Evolutionary conservation across 2,329 filamentous ascomycete species (phyloP).

Genomic region (Fonsecaea erecta): DNA sequence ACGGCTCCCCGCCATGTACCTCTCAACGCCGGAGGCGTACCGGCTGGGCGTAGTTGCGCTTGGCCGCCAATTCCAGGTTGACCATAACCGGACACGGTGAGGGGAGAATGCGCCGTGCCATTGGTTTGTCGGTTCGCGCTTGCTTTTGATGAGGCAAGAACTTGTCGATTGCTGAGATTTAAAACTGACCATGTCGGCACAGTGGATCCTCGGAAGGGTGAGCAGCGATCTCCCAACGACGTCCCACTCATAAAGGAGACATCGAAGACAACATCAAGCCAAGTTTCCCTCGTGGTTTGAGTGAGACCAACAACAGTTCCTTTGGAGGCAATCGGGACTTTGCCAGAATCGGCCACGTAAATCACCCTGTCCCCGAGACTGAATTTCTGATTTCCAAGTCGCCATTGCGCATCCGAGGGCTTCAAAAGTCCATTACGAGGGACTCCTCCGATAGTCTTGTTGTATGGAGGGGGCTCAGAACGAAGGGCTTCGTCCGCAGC

Average conservation of each 20-base stretch:
- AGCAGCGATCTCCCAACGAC: slow-evolving; percentile 84
- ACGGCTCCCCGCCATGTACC: slow-evolving; percentile 65
- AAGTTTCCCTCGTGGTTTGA: slow-evolving; percentile 76
- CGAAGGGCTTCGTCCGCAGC: slow-evolving; percentile 69
- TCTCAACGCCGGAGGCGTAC: slow-evolving; percentile 61
- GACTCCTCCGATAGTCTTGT: slow-evolving; percentile 76
- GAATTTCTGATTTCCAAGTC: slow-evolving; percentile 83
- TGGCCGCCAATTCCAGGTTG: slow-evolving; percentile 62
- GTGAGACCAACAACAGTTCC: slow-evolving; percentile 96
- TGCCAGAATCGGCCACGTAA: slow-evolving; percentile 89
- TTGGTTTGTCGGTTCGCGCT: slow-evolving; percentile 45
- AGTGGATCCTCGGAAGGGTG: slow-evolving; percentile 90
- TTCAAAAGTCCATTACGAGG: slow-evolving; percentile 87
- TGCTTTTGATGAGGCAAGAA: slow-evolving; percentile 63
- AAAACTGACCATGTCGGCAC: slow-evolving; percentile 86
- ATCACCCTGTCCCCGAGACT: slow-evolving; percentile 86
- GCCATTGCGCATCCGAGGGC: slow-evolving; percentile 93
- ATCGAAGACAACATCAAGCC: slow-evolving; percentile 93
- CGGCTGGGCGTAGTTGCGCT: slow-evolving; percentile 63
- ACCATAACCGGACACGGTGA: slow-evolving; percentile 62
- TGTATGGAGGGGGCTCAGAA: slow-evolving; percentile 58
- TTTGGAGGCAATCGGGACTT: slow-evolving; percentile 87
- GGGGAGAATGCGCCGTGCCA: slow-evolving; percentile 61
- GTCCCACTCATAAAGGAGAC: slow-evolving; percentile 96
- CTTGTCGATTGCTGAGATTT: slow-evolving; percentile 81